Conservation (phyloP, 495 filamentous ascomycete genomes). For the Talaromyces liani region DNA sequence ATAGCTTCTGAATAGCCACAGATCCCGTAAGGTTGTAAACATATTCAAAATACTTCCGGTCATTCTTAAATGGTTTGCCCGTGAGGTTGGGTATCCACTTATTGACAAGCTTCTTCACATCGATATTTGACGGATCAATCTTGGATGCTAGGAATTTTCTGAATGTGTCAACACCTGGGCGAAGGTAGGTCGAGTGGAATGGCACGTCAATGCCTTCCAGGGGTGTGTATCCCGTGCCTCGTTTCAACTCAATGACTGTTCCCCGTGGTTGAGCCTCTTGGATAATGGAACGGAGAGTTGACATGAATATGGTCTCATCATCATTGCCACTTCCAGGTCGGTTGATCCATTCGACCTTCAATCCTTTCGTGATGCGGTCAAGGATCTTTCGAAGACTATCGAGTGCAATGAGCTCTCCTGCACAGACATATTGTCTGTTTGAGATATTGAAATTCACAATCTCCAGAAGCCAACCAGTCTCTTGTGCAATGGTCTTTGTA, state of each 20-base stretch:
- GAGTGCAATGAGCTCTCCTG: conserved; percentile 60
- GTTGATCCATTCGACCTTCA: conserved; percentile 92
- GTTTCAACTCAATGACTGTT: conserved; percentile 15
- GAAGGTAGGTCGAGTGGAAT: conserved; percentile 31
- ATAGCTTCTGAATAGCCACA: not conserved
- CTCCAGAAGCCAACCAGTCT: conserved; percentile 23
- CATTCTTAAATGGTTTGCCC: conserved; percentile 49
- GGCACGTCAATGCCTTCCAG: conserved; percentile 37
- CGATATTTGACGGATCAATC: conserved; percentile 13
- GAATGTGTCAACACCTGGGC: conserved; percentile 19
- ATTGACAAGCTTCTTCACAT: conserved; percentile 21
- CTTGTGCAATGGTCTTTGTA: conserved; percentile 15
- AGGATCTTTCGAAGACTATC: conserved; percentile 55
- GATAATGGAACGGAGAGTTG: not conserved
- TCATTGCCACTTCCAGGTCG: conserved; percentile 21
- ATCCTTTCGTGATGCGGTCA: conserved; percentile 81
- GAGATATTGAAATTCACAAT: conserved; percentile 37
- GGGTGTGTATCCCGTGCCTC: conserved; percentile 26
- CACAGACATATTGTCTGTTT: conserved; percentile 36
- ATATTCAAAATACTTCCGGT: conserved; percentile 86
- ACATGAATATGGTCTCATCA: not conserved
- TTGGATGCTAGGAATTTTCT: conserved; percentile 18
- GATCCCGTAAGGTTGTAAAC: conserved; percentile 63
- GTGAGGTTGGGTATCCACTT: conserved; percentile 33
- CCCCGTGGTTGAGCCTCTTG: not conserved